These are phyloP conservation scores for Floccularia luteovirens DNA, from an alignment of 768 basidiomycete species.

Conservation along the genomic window DNA sequence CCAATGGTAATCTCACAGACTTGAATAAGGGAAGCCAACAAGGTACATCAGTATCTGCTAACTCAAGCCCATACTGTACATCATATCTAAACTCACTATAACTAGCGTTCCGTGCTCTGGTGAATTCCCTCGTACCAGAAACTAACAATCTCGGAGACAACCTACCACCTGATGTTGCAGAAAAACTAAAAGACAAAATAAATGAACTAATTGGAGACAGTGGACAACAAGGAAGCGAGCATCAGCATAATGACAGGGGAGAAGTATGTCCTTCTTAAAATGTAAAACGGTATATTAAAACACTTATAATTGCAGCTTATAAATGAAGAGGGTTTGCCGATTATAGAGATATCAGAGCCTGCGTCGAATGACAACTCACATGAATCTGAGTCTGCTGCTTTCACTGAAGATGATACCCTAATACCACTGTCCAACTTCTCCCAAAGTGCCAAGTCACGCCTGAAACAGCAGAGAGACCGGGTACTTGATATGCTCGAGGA, in stretches of 20 bases:
- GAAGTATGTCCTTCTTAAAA: conserved; percentile 43
- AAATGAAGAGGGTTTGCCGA: conserved; percentile 75
- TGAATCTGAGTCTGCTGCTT: conserved; percentile 8
- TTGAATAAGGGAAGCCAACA: conserved; percentile 18
- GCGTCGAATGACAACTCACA: conserved; percentile 15
- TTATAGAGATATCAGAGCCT: conserved; percentile 71
- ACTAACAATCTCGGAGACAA: conserved; percentile 17
- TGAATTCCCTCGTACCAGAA: conserved; percentile 30
- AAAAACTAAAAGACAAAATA: conserved; percentile 52
- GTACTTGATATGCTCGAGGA: conserved; percentile 66
- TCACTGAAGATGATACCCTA: conserved; percentile 34
- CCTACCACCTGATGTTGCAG: conserved; percentile 39
- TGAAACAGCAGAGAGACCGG: conserved; percentile 51
- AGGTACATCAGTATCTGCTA: conserved; percentile 12
- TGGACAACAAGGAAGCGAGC: conserved; percentile 19
- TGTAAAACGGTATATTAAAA: conserved; percentile 10
- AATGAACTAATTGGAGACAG: conserved; percentile 47
- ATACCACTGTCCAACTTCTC: conserved; percentile 40
- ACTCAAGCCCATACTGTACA: too few relatives aligned
- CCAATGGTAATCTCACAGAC: conserved; percentile 15
- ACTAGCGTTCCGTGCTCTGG: conserved; percentile 31
- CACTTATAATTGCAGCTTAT: conserved; percentile 36
- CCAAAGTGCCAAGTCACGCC: conserved; percentile 35
- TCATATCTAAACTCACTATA: too few relatives aligned
- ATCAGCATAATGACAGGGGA: conserved; percentile 43